phyloP scores from a whole-genome alignment of 1,139 yeast genomes.

The Geotrichum macrosporum region DNA sequence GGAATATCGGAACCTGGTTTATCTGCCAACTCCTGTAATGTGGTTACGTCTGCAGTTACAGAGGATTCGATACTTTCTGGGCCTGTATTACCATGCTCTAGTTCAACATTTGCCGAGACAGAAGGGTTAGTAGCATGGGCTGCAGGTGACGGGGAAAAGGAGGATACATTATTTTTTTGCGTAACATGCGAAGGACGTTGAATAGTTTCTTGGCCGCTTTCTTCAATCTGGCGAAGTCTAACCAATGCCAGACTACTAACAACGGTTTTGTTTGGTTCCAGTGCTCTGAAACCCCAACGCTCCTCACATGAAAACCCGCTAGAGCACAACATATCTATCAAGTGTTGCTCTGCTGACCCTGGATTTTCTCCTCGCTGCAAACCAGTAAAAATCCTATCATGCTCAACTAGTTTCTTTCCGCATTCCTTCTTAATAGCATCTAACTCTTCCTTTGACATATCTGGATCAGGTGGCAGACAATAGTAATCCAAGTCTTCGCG shows the following conservation, averaged over 20 bases:
- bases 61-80: not conserved
- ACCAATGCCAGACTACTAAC: conserved; percentile 81
- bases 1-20: too few relatives aligned
- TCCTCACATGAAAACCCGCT: conserved; percentile 70
- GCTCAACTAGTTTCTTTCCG: conserved; percentile 47
- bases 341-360: conserved; percentile 93
- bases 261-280: conserved; percentile 83
- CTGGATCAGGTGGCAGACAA: conserved; percentile 65
- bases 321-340: conserved; percentile 89
- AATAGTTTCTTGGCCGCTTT: not conserved
- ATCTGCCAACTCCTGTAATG: not conserved
- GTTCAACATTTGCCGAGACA: not conserved
- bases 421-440: conserved; percentile 64
- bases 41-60: not conserved
- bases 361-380: conserved; percentile 43
- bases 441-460: conserved; percentile 40
- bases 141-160: too few relatives aligned
- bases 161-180: too few relatives aligned
- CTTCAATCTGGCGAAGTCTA: conserved; percentile 41
- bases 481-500: conserved; percentile 94
- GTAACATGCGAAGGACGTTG: not conserved
- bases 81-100: not conserved
- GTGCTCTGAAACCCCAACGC: conserved; percentile 80
- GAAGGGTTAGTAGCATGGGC: too few relatives aligned
- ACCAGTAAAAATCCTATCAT: conserved; percentile 70